Base-by-base conservation (phyloP, 768 basidiomycete species). In the Hypholoma fasciculare region DNA sequence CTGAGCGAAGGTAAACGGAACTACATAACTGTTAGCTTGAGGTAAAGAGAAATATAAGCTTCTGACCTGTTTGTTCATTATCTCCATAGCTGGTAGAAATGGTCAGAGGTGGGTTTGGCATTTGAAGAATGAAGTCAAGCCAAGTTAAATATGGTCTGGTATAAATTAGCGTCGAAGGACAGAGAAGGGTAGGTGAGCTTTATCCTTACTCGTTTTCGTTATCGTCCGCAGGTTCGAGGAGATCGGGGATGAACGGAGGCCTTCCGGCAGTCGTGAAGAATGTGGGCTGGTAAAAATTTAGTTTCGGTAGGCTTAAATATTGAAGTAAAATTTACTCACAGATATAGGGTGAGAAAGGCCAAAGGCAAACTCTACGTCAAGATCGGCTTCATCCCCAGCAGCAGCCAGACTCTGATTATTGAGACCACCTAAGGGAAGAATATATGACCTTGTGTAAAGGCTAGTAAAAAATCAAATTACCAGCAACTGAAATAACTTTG, bases 31-130 rank as follows among this genome's bases (percentile, higher is more conserved):
- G 30, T 11, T 27, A 4, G 34, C n/a, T 48, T 49, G 16, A 36
- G 9, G 16, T 1, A 30, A 5, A 8, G 11, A 43, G 16, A 4
- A 26, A 19, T 19, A 54, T 44, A 23, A 44, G 13, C 8, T 13
- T 23, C 67, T 20, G 46, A 85, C 85, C 84, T 13, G 86, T 85
- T 65, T 87, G 86, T 56, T 90, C 89, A 54, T 83, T 78, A 48
- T 89, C 88, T 2, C 78, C 85, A 65, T 90, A 90, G 62, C 84
- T 86, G 0, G 85, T 89, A 1, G 86, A 85, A 27, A 90, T 86
- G 2, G 81, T 78, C 62, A 82, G 78, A 7, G 87, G 86, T 2
- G 80, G 69, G 19, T 73, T 68, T 1, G 70, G 54, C 7, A 82
- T 77, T 19, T 63, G 63, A 1, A 81, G 71, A 17, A 89, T 62